Conservation (phyloP, 2,329 filamentous ascomycete genomes). For the Cladosporium sp. region DNA sequence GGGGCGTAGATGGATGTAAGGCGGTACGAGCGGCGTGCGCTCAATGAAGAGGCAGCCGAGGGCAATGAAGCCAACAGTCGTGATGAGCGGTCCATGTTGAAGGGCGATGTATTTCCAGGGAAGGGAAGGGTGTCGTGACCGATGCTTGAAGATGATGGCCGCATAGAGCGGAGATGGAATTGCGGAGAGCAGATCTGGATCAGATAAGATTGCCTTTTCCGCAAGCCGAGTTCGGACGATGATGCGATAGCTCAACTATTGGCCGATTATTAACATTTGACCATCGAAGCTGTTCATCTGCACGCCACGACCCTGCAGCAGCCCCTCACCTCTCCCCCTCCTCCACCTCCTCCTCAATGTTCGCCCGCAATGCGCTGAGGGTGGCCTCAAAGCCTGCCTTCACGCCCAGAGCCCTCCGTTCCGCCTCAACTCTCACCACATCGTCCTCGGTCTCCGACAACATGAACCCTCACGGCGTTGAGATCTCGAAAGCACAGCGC, state of each 20-base stretch:
- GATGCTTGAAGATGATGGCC: background rate
- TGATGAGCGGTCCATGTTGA: conserved; percentile 6
- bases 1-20: conserved; percentile 11
- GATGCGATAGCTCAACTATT: background rate
- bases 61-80: conserved; percentile 12
- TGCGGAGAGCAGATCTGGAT: background rate
- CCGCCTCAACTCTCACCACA: conserved; percentile 21
- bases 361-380: conserved; percentile 22
- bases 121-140: background rate
- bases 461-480: conserved; percentile 46
- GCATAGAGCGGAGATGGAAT: background rate
- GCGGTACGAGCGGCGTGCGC: conserved; percentile 20
- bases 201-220: background rate
- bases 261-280: too few relatives aligned
- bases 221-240: conserved; percentile 3
- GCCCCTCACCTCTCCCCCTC: background rate
- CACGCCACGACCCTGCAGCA: conserved; percentile 3
- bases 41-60: conserved; percentile 28
- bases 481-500: conserved; percentile 73
- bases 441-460: conserved; percentile 20
- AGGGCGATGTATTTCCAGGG: background rate
- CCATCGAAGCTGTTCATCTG: background rate
- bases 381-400: conserved; percentile 18
- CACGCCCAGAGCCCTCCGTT: conserved; percentile 16
- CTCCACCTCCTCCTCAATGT: conserved; percentile 14